Percentiles rank a stretch among this genome's conserved stretches.
Evolutionary conservation across 805 yeast species (phyloP).

Genomic region (Starmerella apis): DNA sequence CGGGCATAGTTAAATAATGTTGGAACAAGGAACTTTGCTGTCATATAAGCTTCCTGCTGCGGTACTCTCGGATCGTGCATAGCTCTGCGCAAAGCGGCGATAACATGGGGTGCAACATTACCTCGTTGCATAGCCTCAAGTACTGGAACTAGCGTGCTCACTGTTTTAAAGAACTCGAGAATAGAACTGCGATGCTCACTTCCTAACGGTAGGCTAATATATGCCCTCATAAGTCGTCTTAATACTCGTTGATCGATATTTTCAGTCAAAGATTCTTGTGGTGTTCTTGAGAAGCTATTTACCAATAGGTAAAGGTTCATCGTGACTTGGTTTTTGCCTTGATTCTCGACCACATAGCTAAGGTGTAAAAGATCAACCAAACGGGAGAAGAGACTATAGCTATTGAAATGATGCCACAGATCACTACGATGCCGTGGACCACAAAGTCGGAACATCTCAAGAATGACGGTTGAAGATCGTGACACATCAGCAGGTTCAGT

Average conservation of each 20-base stretch:
- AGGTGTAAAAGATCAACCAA: conserved; percentile 18
- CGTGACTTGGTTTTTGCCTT: conserved; percentile 8
- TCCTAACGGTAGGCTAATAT: conserved; percentile 18
- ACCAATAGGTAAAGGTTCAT: conserved; percentile 19
- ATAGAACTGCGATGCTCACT: conserved; percentile 34
- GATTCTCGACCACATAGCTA: conserved; percentile 3
- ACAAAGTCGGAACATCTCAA: conserved; percentile 21
- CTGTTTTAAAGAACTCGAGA: conserved; percentile 37
- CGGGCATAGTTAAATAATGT: conserved; percentile 44
- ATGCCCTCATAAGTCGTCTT: conserved; percentile 31
- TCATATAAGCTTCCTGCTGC: conserved; percentile 30
- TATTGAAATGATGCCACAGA: conserved; percentile 24
- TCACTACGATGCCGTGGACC: conserved; percentile 23
- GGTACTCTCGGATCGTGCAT: conserved; percentile 12
- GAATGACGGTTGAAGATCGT: conserved; percentile 15
- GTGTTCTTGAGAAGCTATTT: conserved; percentile 35
- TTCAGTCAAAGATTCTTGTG: conserved; percentile 35
- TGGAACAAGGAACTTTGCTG: conserved; percentile 40
- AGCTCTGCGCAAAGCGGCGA: conserved; percentile 28
- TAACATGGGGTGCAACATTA: conserved; percentile 39
- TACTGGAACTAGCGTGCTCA: conserved; percentile 28
- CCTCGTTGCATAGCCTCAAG: conserved; percentile 28
- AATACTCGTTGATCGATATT: conserved; percentile 29
- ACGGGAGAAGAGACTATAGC: conserved; percentile 15
- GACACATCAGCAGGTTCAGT: conserved; percentile 6